Evolutionary conservation across 345 rosid genomes (phyloP).

Genomic region (Dipteronia sinensis): DNA sequence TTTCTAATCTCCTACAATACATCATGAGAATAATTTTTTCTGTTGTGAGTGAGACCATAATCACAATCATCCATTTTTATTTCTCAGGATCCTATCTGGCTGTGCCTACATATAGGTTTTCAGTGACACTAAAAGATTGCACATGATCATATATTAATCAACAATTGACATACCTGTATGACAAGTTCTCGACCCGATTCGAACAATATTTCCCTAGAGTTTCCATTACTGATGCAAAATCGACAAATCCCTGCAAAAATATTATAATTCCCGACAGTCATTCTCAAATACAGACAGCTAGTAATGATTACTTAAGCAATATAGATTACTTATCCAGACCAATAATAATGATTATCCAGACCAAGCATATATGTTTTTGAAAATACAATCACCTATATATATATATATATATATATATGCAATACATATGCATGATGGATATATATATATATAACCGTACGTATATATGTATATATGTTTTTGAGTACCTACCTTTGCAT

Average conservation of each 20-base stretch:
- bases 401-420: too few relatives aligned
- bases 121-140: not conserved
- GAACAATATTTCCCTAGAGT: conserved; percentile 58
- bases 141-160: not conserved
- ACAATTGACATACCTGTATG: conserved; percentile 29
- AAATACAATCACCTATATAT: too few relatives aligned
- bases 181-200: conserved; percentile 56
- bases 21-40: conserved; percentile 41
- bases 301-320: too few relatives aligned
- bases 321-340: too few relatives aligned
- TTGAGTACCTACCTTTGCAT: too few relatives aligned
- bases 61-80: conserved; percentile 61
- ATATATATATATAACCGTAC: too few relatives aligned
- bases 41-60: conserved; percentile 48
- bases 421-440: too few relatives aligned
- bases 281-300: too few relatives aligned
- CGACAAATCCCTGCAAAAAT: conserved; percentile 48
- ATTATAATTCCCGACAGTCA: not conserved
- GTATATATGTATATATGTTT: too few relatives aligned
- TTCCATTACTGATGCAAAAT: conserved; percentile 58
- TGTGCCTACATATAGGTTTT: conserved; percentile 31
- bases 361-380: too few relatives aligned
- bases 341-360: too few relatives aligned
- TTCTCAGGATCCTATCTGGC: conserved; percentile 51
- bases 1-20: conserved; percentile 47